Evolutionary conservation across 805 yeast species (phyloP), one percentile per base, ranked within the genome.

Genomic region (Ogataea trehalophila): DNA sequence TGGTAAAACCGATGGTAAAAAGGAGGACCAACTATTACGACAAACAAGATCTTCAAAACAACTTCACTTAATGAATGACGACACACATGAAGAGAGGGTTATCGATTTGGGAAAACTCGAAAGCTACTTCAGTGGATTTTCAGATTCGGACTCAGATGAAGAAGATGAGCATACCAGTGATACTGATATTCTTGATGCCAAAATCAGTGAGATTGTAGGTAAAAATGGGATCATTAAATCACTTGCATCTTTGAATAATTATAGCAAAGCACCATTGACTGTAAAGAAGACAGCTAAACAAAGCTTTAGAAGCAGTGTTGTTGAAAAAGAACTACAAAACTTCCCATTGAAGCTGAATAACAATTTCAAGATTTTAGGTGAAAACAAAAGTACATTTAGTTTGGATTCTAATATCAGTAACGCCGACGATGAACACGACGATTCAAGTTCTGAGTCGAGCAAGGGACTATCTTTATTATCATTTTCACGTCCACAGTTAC

Each of bases 21-120:
- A 44, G 11, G 38, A 44, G 8, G 52, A 39, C 6, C 16, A 45
- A 16, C 40, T 49, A 6, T 45, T 65, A 29, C 56, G 61, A 14
- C 62, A 59, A 37, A 62, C 66, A 0, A 49, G 56, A 20, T 65
- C 69, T 0, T 63, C 67, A 1, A 54, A 49, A 39, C 66, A 63
- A 39, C 50, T 65, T 9, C 50, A 58, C 49, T 43, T 59, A 18
- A 42, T 65, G 48, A 52, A 59, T 48, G 43, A 49, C 22, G 52
- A 53, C 14, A 54, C 60, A 6, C 49, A 47, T 15, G 48, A 51
- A 20, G 61, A 53, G 16, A 63, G 57, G 39, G 41, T 56, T 2
- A 55, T 65, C 15, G 66, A 65, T 45, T 39, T 65, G 42, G 50
- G 51, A 15, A 65, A 65, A 43, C 52, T 65, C 29, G 61, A 60